Evolutionary conservation across 2,329 filamentous ascomycete species (phyloP), one percentile per base, ranked within the genome.

Genomic region (Dothideomycetes sp.): DNA sequence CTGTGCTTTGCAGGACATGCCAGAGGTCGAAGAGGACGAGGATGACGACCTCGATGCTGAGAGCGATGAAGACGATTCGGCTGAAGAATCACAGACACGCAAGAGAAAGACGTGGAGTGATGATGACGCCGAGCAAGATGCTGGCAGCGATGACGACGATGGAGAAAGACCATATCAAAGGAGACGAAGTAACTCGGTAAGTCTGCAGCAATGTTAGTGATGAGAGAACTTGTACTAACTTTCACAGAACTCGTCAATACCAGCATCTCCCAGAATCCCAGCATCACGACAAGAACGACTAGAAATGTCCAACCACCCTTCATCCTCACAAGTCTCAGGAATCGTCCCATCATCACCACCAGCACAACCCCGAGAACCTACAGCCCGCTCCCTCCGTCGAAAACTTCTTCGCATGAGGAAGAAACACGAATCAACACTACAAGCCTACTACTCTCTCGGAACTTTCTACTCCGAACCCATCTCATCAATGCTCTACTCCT

Each of bases 391-490:
- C 6, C 68, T 95, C 39, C 75, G 85, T 46, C 76, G 78, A 49
- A 80, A 81, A 33, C 70, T 96, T 4, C 62, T 93, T 25, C 78
- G 78, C 44, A 68, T 95, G 51, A 80, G 84, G 41, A 71, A 76
- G 46, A 82, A 88, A 52, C 80, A 95, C 50, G 84, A 94, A 60
- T 62, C 65, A 0, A 70, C 88, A 1, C 68, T 96, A 25, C 77
- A 82, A 35, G 73, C 77, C 47, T 96, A 98, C 63, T 95, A 96
- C 64, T 74, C 78, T 19, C 73, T 85, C 20, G 91, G 91, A 28
- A 81, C 84, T 3, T 94, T 87, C 2, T 95, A 94, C 57, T 89
- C 89, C 0, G 91, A 98, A 58, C 91, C 91, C 1, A 84, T 96
- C 41, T 91, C 88, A 0, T 94, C 88, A 1, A 81, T 96, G 65